These are phyloP conservation scores for Aspergillus indologenus DNA, from an alignment of 495 filamentous ascomycete species.

Conservation along the genomic window DNA sequence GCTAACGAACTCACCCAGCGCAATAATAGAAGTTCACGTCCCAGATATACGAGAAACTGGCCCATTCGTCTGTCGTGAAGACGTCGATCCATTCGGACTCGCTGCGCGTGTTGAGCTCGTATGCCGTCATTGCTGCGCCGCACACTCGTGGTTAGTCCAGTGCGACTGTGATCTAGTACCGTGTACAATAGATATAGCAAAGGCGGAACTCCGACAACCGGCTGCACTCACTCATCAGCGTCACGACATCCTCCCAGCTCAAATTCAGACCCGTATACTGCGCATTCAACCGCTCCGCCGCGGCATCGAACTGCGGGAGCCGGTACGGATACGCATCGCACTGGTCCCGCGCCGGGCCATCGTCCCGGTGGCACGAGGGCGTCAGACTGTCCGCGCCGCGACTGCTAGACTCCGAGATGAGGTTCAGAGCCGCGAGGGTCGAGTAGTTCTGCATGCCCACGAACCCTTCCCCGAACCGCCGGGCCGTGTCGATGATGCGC, in stretches of 20 bases:
- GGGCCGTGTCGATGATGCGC: constrained; percentile 53
- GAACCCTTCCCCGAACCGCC: constrained; percentile 51
- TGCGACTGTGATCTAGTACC: too few species aligned
- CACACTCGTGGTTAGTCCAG: not conserved
- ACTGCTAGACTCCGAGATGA: constrained; percentile 45
- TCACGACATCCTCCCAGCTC: constrained; percentile 19
- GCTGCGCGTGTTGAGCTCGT: constrained; percentile 49
- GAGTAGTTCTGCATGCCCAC: constrained; percentile 44
- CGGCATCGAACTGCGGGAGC: constrained; percentile 19
- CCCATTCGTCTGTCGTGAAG: constrained; percentile 52
- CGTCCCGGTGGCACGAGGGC: constrained; percentile 27
- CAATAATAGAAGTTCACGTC: constrained; percentile 55
- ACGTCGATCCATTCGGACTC: constrained; percentile 49
- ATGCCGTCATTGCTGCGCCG: constrained; percentile 43
- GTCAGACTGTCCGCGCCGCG: constrained; percentile 52
- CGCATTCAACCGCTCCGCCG: constrained; percentile 25
- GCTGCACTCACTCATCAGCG: constrained; percentile 24
- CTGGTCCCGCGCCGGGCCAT: constrained; percentile 6
- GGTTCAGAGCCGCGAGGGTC: constrained; percentile 34
- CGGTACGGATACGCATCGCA: constrained; percentile 10
- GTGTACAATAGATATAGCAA: too few species aligned
- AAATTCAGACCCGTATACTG: constrained; percentile 24
- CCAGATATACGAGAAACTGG: constrained; percentile 49
- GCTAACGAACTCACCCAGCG: constrained; percentile 31
- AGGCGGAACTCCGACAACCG: too few species aligned